phyloP scores from a whole-genome alignment of 768 basidiomycete genomes.

The Sistotremastrum suecicum region DNA sequence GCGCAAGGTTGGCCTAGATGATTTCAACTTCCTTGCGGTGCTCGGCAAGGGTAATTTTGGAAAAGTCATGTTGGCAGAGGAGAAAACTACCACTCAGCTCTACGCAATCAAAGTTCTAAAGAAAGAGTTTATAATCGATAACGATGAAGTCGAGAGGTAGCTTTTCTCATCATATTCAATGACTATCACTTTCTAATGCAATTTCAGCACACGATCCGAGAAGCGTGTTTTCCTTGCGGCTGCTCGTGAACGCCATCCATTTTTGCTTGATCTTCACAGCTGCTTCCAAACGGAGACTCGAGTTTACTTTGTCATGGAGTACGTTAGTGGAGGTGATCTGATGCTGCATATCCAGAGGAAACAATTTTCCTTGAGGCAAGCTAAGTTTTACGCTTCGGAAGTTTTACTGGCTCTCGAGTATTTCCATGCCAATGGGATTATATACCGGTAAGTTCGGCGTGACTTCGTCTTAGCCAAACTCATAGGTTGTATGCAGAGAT shows the following conservation, averaged over 20 bases:
- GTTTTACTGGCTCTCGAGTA: conserved; percentile 93
- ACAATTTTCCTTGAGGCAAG: conserved; percentile 96
- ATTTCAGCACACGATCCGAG: conserved; percentile 83
- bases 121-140: conserved; percentile 99
- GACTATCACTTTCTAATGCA: background rate
- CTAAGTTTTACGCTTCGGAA: conserved; percentile 97
- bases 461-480: background rate
- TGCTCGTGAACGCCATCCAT: conserved; percentile 94
- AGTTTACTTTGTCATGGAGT: conserved; percentile 99
- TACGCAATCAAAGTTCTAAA: conserved; percentile 99
- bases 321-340: conserved; percentile 95
- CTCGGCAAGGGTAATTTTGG: conserved; percentile 99
- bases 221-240: conserved; percentile 97
- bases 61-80: conserved; percentile 99
- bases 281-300: conserved; percentile 99
- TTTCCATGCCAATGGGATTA: conserved; percentile 97
- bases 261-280: conserved; percentile 90
- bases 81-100: conserved; percentile 77
- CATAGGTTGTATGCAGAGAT: conserved; percentile 39
- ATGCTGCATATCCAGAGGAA: conserved; percentile 99
- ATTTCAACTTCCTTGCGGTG: conserved; percentile 98
- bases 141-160: conserved; percentile 98
- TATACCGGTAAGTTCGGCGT: conserved; percentile 65
- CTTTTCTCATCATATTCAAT: conserved; percentile 8
- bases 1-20: conserved; percentile 90